Evolutionary conservation across 2,329 filamentous ascomycete species (phyloP).

Genomic region (Stagonosporopsis chrysanthemi): DNA sequence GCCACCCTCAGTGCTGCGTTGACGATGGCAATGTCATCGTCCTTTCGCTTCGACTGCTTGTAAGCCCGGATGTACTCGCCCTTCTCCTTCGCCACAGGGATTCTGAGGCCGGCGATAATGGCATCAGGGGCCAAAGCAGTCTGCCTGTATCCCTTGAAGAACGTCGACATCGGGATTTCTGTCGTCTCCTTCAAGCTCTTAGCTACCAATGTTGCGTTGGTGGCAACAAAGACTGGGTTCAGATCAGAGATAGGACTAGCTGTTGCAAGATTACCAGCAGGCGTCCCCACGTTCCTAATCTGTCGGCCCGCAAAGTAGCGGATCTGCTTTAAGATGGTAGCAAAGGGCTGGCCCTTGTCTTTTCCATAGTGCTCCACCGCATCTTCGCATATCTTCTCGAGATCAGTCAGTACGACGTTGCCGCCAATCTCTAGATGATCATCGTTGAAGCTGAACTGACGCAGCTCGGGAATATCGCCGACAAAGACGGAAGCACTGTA

Average conservation of each 20-base stretch:
- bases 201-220: constrained; percentile 81
- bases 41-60: constrained; percentile 96
- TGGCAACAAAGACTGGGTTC: constrained; percentile 91
- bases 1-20: constrained; percentile 82
- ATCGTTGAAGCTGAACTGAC: constrained; percentile 80
- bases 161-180: constrained; percentile 89
- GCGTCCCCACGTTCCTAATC: constrained; percentile 96
- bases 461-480: constrained; percentile 88
- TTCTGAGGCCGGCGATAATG: constrained; percentile 85
- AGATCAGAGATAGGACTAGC: constrained; percentile 96
- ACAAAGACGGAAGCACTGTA: constrained; percentile 92
- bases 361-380: constrained; percentile 81
- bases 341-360: constrained; percentile 77
- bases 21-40: constrained; percentile 98
- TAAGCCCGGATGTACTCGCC: constrained; percentile 89
- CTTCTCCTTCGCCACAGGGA: constrained; percentile 76
- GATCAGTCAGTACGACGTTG: constrained; percentile 89
- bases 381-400: constrained; percentile 83
- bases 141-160: constrained; percentile 89
- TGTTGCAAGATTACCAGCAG: constrained; percentile 91
- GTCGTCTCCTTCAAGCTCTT: constrained; percentile 76
- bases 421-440: constrained; percentile 90
- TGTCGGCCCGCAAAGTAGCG: constrained; percentile 94
- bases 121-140: constrained; percentile 84
- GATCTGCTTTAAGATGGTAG: constrained; percentile 91